Evolutionary conservation across 2,329 filamentous ascomycete genomes (phyloP).

Genomic region (Myriosclerotinia curreyana): DNA sequence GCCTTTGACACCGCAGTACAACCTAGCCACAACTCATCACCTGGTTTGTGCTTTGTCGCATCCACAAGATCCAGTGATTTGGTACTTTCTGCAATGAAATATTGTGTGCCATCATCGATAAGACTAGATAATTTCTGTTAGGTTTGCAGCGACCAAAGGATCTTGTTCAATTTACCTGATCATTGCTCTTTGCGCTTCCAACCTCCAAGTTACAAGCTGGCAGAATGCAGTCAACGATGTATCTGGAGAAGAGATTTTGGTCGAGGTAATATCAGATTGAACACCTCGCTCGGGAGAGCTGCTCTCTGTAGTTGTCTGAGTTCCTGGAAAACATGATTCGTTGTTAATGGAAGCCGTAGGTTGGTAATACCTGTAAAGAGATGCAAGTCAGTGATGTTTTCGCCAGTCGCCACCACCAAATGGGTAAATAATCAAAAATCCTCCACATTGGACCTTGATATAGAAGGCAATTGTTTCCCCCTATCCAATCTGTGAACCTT

Average conservation of each 20-base stretch:
- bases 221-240: constrained; percentile 47
- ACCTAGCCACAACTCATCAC: constrained; percentile 40
- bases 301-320: constrained; percentile 1
- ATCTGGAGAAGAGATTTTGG: constrained; percentile 42
- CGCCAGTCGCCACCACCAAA: not conserved
- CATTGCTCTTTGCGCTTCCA: constrained; percentile 48
- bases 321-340: constrained; percentile 14
- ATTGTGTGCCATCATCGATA: constrained; percentile 47
- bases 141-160: not conserved
- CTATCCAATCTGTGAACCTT: not conserved
- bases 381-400: constrained; percentile 16
- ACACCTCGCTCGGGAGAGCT: constrained; percentile 25
- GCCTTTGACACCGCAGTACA: constrained; percentile 36
- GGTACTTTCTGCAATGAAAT: constrained; percentile 52
- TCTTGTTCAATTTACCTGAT: constrained; percentile 39
- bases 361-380: constrained; percentile 36
- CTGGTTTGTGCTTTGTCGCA: constrained; percentile 33
- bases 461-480: not conserved
- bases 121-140: constrained; percentile 38
- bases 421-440: not conserved
- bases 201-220: constrained; percentile 50
- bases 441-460: not conserved
- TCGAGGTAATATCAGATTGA: constrained; percentile 33
- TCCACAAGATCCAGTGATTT: constrained; percentile 42
- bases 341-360: constrained; percentile 26